Evolutionary conservation across 2,329 filamentous ascomycete species (phyloP).

Genomic region (Aspergillus texensis): DNA sequence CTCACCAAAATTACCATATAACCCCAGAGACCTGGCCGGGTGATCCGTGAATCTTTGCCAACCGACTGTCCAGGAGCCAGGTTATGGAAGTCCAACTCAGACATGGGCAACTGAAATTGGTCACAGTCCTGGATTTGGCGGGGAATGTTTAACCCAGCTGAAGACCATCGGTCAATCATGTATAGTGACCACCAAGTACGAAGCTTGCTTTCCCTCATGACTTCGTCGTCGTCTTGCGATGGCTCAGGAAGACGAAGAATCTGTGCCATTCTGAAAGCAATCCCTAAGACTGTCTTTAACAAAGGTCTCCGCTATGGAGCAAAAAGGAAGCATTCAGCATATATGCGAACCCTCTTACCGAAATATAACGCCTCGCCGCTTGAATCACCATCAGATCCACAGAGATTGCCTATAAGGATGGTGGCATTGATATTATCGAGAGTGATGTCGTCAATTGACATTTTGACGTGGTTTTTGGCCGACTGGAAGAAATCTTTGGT

Average conservation of each 20-base stretch:
- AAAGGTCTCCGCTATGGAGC: not conserved
- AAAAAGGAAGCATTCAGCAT: not conserved
- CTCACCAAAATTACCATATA: conserved; percentile 37
- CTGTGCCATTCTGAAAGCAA: not conserved
- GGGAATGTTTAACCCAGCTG: conserved; percentile 32
- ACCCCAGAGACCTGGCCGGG: conserved; percentile 35
- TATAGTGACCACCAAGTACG: conserved; percentile 38
- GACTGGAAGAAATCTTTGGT: conserved; percentile 47
- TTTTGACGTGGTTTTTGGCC: conserved; percentile 31
- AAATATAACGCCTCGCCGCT: conserved; percentile 35
- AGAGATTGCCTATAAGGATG: conserved; percentile 34
- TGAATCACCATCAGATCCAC: conserved; percentile 26
- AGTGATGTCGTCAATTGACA: conserved; percentile 8
- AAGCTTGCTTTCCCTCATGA: conserved; percentile 28
- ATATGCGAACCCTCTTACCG: conserved; percentile 17
- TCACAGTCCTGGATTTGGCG: conserved; percentile 30
- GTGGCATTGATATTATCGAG: conserved; percentile 37
- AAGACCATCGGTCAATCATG: conserved; percentile 36
- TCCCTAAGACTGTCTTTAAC: not conserved
- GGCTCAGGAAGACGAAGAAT: not conserved
- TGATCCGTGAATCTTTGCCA: not conserved
- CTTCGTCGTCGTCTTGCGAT: conserved; percentile 7
- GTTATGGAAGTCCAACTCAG: conserved; percentile 29
- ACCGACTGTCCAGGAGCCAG: conserved; percentile 12
- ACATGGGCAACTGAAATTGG: conserved; percentile 27